These are phyloP conservation scores for Platanthera guangdongensis DNA, from an alignment of 106 monocot species.

Conservation along the genomic window DNA sequence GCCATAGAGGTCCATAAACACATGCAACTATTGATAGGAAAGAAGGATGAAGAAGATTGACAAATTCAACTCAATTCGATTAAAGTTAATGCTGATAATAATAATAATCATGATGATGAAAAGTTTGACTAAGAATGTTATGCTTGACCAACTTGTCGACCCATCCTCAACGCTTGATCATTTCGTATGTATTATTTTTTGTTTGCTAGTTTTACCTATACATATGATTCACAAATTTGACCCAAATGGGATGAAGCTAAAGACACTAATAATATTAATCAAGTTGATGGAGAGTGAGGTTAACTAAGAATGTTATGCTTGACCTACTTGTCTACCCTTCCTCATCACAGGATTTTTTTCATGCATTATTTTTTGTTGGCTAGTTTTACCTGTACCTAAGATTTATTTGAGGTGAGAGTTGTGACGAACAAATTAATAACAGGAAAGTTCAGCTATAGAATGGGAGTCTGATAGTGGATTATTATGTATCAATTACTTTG, in stretches of 20 bases:
- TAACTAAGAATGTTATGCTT: not conserved
- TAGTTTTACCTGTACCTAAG: not conserved
- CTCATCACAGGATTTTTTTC: not conserved
- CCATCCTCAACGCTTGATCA: not conserved
- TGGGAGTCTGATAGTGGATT: not conserved
- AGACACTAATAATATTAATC: not conserved
- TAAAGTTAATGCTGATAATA: not conserved
- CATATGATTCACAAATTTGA: no score
- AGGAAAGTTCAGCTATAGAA: not conserved
- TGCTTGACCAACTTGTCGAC: not conserved
- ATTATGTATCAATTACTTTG: not conserved
- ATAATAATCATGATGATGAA: not conserved
- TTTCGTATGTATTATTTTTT: not conserved
- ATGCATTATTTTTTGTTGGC: slow-evolving; percentile 1
- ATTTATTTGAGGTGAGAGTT: no score
- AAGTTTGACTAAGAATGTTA: not conserved
- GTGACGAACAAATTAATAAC: not conserved
- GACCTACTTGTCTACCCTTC: not conserved
- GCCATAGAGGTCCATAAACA: not conserved
- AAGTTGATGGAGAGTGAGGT: not conserved
- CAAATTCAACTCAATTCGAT: not conserved
- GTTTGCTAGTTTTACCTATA: no score
- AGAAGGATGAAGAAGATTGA: not conserved
- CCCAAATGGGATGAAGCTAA: no score
- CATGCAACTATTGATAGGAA: not conserved